phyloP scores from a whole-genome alignment of 768 basidiomycete genomes.

The Tricholoma flavovirens region DNA sequence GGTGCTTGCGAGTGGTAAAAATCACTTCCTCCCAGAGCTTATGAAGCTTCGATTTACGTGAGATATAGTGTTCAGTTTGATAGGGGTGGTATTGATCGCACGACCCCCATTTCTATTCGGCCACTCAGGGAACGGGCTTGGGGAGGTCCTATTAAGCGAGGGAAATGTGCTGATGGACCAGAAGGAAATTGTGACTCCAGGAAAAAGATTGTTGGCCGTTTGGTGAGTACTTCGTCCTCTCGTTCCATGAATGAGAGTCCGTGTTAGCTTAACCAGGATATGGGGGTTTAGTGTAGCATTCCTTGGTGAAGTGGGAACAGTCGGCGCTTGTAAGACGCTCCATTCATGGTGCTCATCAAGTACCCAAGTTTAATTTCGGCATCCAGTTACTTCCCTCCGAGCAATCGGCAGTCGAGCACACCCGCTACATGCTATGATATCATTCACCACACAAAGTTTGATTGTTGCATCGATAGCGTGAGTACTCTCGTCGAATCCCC shows the following conservation, averaged over 20 bases:
- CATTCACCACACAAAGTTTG: constrained; percentile 47
- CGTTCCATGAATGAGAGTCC: too few species aligned
- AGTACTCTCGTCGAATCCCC: neutral
- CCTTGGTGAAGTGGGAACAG: constrained; percentile 58
- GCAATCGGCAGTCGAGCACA: constrained; percentile 74
- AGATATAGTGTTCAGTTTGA: constrained; percentile 50
- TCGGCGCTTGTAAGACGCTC: constrained; percentile 57
- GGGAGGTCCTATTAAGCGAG: neutral
- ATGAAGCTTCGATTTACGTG: neutral
- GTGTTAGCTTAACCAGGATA: neutral
- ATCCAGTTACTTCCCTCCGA: constrained; percentile 38
- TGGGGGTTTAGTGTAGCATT: constrained; percentile 6
- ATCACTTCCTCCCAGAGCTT: constrained; percentile 48
- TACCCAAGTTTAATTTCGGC: constrained; percentile 7
- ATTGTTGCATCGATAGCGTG: constrained; percentile 19
- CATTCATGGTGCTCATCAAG: constrained; percentile 35
- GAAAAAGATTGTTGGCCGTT: constrained; percentile 35
- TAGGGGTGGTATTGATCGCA: constrained; percentile 78
- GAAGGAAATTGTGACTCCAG: constrained; percentile 22
- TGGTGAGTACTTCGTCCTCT: constrained; percentile 24
- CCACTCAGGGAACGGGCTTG: neutral
- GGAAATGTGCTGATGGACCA: constrained; percentile 29
- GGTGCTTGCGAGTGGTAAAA: constrained; percentile 47
- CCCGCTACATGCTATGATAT: constrained; percentile 64
- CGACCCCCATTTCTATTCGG: constrained; percentile 75